Conservation (phyloP, 148 eudicot genomes). For the Drosera capensis region DNA sequence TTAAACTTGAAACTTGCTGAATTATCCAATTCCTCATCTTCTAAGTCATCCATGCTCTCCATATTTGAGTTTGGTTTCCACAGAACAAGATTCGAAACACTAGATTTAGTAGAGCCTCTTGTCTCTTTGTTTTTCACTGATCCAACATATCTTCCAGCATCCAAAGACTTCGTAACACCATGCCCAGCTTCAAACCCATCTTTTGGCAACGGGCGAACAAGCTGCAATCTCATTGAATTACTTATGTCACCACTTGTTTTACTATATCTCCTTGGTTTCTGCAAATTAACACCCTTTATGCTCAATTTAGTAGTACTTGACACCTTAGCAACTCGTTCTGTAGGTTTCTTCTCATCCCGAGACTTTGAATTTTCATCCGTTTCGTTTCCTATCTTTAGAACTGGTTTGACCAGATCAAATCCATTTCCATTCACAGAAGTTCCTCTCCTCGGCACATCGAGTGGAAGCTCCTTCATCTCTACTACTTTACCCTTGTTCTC, state of each 20-base stretch:
- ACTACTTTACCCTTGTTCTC: conserved; percentile 53
- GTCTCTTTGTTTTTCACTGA: conserved; percentile 12
- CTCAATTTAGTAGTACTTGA: not conserved
- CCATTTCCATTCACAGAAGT: conserved; percentile 26
- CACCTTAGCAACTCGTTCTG: conserved; percentile 7
- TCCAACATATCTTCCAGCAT: not conserved
- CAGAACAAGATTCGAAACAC: conserved; percentile 61
- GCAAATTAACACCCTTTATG: no score
- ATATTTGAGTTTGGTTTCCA: conserved; percentile 50
- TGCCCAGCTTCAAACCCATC: not conserved
- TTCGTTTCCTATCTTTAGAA: conserved; percentile 54
- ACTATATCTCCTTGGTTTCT: no score
- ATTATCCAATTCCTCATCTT: conserved; percentile 31
- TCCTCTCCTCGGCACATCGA: conserved; percentile 38
- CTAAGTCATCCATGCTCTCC: no score
- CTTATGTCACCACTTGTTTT: no score
- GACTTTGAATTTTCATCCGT: conserved; percentile 27
- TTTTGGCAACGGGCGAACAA: no score
- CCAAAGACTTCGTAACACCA: not conserved
- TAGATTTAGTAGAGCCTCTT: conserved; percentile 20
- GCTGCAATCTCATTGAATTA: no score
- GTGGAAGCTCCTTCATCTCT: conserved; percentile 65
- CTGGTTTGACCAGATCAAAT: conserved; percentile 62
- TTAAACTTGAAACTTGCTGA: conserved; percentile 29
- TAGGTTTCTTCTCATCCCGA: conserved; percentile 24